These are phyloP conservation scores for Thermochaetoides dissita DNA, from an alignment of 2,329 filamentous ascomycete genomes.

Conservation along the genomic window DNA sequence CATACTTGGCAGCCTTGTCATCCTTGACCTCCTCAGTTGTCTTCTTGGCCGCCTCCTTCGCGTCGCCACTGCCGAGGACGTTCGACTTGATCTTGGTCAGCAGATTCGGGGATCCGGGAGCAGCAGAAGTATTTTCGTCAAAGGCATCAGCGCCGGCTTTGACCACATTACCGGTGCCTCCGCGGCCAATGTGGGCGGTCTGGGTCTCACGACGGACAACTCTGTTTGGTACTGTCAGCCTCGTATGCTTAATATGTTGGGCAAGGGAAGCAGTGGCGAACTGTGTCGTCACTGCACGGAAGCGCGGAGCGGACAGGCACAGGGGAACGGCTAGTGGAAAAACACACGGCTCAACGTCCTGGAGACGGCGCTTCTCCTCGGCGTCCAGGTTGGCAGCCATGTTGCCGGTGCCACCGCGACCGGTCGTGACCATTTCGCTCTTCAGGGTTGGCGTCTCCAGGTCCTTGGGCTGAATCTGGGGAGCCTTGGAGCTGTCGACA, in stretches of 20 bases:
- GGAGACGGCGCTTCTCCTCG: conserved; percentile 58
- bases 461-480: conserved; percentile 42
- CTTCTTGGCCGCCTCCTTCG: too few species aligned
- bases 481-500: conserved; percentile 35
- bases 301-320: too few species aligned
- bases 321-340: conserved; percentile 8
- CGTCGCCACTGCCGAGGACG: background rate
- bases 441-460: conserved; percentile 76
- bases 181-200: conserved; percentile 56
- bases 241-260: too few species aligned
- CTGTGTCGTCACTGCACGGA: too few species aligned
- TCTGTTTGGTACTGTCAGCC: conserved; percentile 19
- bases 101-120: background rate
- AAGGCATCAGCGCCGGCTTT: conserved; percentile 26
- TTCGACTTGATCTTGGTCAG: background rate
- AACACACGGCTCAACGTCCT: conserved; percentile 65
- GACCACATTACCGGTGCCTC: conserved; percentile 61
- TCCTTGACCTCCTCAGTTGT: too few species aligned
- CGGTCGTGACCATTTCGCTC: conserved; percentile 71
- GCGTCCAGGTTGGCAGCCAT: conserved; percentile 66
- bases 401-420: conserved; percentile 76
- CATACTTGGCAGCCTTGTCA: too few species aligned
- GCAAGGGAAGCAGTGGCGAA: too few species aligned
- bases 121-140: background rate
- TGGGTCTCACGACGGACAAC: conserved; percentile 41